Base-by-base conservation (phyloP, 2,329 filamentous ascomycete species). In the Corinectria fuckeliana region DNA sequence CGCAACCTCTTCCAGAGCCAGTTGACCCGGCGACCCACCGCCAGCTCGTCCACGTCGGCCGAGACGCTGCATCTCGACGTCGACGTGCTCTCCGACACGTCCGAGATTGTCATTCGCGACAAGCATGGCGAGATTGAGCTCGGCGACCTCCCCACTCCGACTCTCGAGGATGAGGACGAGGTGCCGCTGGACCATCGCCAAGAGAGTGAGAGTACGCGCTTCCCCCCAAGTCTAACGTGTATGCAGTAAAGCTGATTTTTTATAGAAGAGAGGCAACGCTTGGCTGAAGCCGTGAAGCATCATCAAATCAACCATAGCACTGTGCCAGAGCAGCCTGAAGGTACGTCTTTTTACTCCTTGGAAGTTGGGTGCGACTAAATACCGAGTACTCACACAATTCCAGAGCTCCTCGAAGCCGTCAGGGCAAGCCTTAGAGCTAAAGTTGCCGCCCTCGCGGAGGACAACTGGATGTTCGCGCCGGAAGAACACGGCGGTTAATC, bases 391-490 rank as follows among this genome's bases (percentile, higher is more conserved):
- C 52, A 67, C 47, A 20, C 26, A 20, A 67, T 48, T n/a, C 20
- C 59, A 88, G 91, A 93, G 74, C 81, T 93, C 3, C 80, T 92
- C 23, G 87, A 90, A 63, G 83, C 87, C 20, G 84, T 93, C 47
- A 85, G 86, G 63, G 84, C 87, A 30, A 93, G 89, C 73, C 78
- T 96, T 54, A 82, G 86, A 66, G 86, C 86, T 58, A 92, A 92
- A 72, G 89, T 93, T 2, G 84, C 86, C 14, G 87, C 88, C 13
- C 77, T 96, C 49, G 85, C 91, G 20, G 91, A 95, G 50, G 93
- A 97, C 71, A 91, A 89, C 69, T 97, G 93, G 93, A 96, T 96
- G 89, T 96, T 91, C 76, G 91, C 93, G 74, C 80, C 85, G 2
- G 90, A 92, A 68, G 82, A 85, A 53, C 78, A 81, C 39, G 78